These are phyloP conservation scores for Anastatica hierochuntica DNA, from an alignment of 345 rosid genomes.

Conservation along the genomic window DNA sequence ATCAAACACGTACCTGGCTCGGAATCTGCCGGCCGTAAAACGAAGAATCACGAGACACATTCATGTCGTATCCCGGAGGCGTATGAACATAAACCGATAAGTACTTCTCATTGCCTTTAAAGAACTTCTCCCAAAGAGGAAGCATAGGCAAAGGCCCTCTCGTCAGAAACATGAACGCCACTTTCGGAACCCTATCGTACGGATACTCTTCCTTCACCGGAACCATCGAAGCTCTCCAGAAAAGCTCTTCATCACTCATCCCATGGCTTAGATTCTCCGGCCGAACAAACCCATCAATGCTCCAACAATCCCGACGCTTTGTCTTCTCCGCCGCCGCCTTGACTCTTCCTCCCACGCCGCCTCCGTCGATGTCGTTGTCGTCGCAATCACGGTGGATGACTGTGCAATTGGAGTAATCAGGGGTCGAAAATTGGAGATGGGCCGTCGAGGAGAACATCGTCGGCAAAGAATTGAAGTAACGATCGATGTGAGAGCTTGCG, in stretches of 20 bases:
- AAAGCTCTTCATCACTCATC: constrained; percentile 54
- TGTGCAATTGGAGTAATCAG: constrained; percentile 28
- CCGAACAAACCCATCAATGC: constrained; percentile 36
- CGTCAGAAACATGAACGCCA: constrained; percentile 85
- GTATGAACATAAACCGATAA: constrained; percentile 66
- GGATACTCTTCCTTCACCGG: constrained; percentile 62
- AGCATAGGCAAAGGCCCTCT: constrained; percentile 85
- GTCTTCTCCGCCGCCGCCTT: constrained; percentile 17
- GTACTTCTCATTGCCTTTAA: constrained; percentile 47
- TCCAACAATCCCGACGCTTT: constrained; percentile 32
- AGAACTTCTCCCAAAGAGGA: constrained; percentile 90
- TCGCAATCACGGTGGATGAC: constrained; percentile 28
- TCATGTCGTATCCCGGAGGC: constrained; percentile 37
- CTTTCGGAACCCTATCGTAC: constrained; percentile 51
- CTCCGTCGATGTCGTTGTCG: constrained; percentile 2
- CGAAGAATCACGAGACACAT: constrained; percentile 49
- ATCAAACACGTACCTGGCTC: constrained; percentile 45
- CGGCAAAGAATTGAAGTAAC: constrained; percentile 43
- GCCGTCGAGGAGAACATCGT: constrained; percentile 26
- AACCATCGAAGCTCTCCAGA: constrained; percentile 83
- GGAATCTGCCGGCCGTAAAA: constrained; percentile 67
- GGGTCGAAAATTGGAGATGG: constrained; percentile 20
- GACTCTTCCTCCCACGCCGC: background rate
- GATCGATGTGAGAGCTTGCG: constrained; percentile 56
- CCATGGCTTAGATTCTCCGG: constrained; percentile 46